A percentile compares a stretch with the other conserved stretches of the same genome.
Evolutionary conservation across 768 basidiomycete genomes (phyloP).

Genomic region (Boletus fagicola): DNA sequence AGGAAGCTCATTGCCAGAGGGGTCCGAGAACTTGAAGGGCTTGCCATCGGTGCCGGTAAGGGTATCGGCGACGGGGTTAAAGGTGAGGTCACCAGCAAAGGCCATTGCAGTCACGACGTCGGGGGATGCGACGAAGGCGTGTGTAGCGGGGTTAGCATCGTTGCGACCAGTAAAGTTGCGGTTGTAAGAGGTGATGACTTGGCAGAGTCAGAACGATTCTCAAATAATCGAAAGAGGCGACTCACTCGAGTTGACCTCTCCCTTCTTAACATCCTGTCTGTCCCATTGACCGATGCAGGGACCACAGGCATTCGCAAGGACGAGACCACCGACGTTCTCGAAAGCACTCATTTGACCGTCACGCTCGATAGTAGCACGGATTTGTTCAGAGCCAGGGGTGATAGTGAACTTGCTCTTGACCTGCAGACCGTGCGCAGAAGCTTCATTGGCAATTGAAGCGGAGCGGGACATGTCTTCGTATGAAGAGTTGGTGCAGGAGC

Average conservation of each 20-base stretch:
- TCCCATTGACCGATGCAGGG: conserved; percentile 99
- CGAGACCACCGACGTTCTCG: conserved; percentile 85
- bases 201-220: background rate
- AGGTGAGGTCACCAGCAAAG: conserved; percentile 90
- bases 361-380: conserved; percentile 95
- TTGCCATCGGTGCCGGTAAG: conserved; percentile 91
- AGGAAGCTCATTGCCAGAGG: conserved; percentile 77
- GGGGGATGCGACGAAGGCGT: conserved; percentile 92
- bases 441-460: conserved; percentile 89
- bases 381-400: conserved; percentile 97
- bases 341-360: conserved; percentile 91
- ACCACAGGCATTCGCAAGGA: conserved; percentile 98
- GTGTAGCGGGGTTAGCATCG: conserved; percentile 98
- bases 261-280: conserved; percentile 94
- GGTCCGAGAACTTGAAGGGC: conserved; percentile 94
- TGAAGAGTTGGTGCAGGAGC: conserved; percentile 99
- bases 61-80: conserved; percentile 94
- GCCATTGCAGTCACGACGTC: conserved; percentile 96
- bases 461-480: conserved; percentile 99
- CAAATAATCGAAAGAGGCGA: conserved; percentile 7
- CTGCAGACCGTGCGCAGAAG: conserved; percentile 79
- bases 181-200: conserved; percentile 99
- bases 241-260: conserved; percentile 92
- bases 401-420: conserved; percentile 96
- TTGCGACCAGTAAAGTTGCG: conserved; percentile 99